Percentiles rank a stretch among this genome's conserved stretches.
Conservation (phyloP, 192 early-diverging fungal species). For the Podila horticola region DNA sequence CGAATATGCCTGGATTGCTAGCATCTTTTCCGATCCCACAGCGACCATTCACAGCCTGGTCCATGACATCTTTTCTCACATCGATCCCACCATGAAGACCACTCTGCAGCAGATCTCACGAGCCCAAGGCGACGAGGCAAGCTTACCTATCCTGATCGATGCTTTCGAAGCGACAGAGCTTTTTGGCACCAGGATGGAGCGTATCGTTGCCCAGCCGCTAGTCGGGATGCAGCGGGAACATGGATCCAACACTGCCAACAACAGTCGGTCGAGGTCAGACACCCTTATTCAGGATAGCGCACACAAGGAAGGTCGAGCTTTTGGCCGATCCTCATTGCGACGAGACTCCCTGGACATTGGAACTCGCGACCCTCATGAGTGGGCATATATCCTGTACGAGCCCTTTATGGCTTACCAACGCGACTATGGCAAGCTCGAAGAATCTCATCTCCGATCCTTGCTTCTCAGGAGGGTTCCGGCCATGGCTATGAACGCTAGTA, state of each 20-base stretch:
- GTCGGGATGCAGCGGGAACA: conserved; percentile 37
- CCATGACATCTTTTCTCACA: conserved; percentile 57
- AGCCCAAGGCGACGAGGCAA: conserved; percentile 38
- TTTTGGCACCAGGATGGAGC: conserved; percentile 67
- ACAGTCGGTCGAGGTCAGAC: conserved; percentile 24
- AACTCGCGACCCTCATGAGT: conserved; percentile 54
- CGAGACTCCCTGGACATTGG: conserved; percentile 19
- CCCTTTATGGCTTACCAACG: conserved; percentile 72
- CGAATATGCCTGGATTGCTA: conserved; percentile 67
- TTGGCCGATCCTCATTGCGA: conserved; percentile 3
- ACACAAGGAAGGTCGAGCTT: conserved; percentile 12
- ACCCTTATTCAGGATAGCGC: conserved; percentile 25
- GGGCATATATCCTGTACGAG: conserved; percentile 72
- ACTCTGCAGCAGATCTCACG: conserved; percentile 28
- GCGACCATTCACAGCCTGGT: conserved; percentile 60
- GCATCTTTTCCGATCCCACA: conserved; percentile 62
- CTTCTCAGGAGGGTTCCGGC: conserved; percentile 32
- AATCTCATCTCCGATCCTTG: conserved; percentile 54
- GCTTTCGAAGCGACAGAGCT: conserved; percentile 61
- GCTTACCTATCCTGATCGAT: conserved; percentile 53
- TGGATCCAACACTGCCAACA: neutral
- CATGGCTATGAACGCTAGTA: conserved; percentile 25
- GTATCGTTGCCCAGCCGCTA: conserved; percentile 58
- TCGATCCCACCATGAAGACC: conserved; percentile 59
- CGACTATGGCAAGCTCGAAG: conserved; percentile 67